Conservation (phyloP, 352 stramenopile genomes). For the Albugo laibachii region DNA sequence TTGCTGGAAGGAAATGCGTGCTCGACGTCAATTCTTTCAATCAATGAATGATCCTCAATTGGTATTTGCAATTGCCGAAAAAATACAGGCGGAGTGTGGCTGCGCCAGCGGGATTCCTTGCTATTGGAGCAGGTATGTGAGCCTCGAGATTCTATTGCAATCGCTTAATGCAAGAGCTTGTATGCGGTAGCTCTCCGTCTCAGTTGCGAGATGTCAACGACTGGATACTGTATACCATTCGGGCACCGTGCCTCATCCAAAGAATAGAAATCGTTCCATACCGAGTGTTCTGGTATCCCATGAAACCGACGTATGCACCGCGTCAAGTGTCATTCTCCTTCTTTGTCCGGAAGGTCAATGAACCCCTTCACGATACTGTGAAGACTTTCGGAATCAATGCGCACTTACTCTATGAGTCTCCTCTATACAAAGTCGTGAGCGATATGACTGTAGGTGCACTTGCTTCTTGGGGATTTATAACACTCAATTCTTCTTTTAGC, state of each 20-base stretch:
- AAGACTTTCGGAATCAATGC: background rate
- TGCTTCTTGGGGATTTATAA: background rate
- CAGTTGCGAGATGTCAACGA: conserved; percentile 28
- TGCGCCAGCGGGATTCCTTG: conserved; percentile 36
- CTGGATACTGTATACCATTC: conserved; percentile 42
- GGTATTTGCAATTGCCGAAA: conserved; percentile 11
- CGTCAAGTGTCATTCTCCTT: conserved; percentile 34
- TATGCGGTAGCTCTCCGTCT: conserved; percentile 27
- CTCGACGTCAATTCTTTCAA: background rate
- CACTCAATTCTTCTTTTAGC: conserved; percentile 7
- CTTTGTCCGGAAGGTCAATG: conserved; percentile 13
- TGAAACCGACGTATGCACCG: conserved; percentile 45
- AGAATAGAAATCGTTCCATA: conserved; percentile 44
- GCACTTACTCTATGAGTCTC: conserved; percentile 24
- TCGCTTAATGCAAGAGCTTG: background rate
- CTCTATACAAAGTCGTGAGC: conserved; percentile 24
- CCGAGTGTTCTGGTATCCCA: conserved; percentile 53
- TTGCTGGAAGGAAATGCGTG: conserved; percentile 37
- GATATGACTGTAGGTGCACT: conserved; percentile 17
- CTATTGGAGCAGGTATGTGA: conserved; percentile 64
- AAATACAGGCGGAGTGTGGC: conserved; percentile 39
- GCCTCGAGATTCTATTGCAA: background rate
- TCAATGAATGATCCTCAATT: background rate
- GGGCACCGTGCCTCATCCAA: conserved; percentile 19
- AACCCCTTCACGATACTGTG: background rate